phyloP scores from a whole-genome alignment of 192 early-diverging fungal species.

The Kappamyces sp. region DNA sequence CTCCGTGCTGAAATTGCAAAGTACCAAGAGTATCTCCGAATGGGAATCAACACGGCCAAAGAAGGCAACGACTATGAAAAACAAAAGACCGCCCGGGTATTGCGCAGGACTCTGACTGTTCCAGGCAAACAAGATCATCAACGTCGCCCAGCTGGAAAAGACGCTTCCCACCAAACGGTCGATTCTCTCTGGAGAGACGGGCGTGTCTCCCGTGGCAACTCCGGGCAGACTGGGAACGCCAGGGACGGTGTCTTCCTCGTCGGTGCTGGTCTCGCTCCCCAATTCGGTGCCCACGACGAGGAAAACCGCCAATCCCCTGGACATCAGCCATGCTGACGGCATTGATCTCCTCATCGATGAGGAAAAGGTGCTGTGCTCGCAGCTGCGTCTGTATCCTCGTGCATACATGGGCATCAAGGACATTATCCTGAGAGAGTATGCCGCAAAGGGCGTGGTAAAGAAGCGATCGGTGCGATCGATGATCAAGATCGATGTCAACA shows the following conservation, averaged over 20 bases:
- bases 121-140: constrained; percentile 7
- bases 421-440: constrained; percentile 77
- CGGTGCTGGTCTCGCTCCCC: constrained; percentile 12
- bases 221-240: background rate
- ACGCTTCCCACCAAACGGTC: background rate
- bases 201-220: background rate
- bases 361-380: constrained; percentile 77
- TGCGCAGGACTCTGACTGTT: constrained; percentile 6
- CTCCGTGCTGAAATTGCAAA: constrained; percentile 73
- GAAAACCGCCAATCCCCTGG: constrained; percentile 51
- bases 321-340: constrained; percentile 77
- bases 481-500: constrained; percentile 90
- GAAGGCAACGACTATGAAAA: constrained; percentile 68
- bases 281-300: background rate
- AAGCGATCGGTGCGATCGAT: constrained; percentile 74
- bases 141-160: constrained; percentile 14
- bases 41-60: constrained; percentile 72
- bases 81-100: constrained; percentile 34
- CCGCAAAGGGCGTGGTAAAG: constrained; percentile 60
- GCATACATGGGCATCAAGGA: constrained; percentile 94
- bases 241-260: background rate
- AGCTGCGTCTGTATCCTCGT: constrained; percentile 75
- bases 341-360: constrained; percentile 72
- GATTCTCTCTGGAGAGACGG: background rate
- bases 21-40: constrained; percentile 83